Evolutionary conservation across 768 basidiomycete genomes (phyloP).

Genomic region (Favolaschia claudopus): DNA sequence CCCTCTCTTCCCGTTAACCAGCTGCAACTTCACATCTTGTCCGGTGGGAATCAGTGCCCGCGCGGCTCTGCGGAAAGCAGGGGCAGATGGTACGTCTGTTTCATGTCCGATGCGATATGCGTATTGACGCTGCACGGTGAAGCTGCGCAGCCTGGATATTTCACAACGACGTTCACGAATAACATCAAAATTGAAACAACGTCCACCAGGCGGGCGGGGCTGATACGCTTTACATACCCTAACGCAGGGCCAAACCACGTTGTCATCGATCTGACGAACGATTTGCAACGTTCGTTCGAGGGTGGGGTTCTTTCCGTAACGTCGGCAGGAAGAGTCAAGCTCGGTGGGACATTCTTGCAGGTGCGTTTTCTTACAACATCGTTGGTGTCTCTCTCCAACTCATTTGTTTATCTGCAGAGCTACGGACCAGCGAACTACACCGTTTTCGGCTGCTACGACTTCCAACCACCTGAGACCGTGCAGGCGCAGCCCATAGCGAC

Average conservation of each 20-base stretch:
- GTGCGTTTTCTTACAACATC: conserved; percentile 26
- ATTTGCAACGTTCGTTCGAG: conserved; percentile 55
- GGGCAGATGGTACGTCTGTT: conserved; percentile 47
- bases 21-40: conserved; percentile 51
- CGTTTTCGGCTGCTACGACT: conserved; percentile 57
- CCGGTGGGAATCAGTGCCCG: conserved; percentile 50
- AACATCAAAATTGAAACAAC: conserved; percentile 62
- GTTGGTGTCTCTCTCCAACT: background rate
- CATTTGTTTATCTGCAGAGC: conserved; percentile 45
- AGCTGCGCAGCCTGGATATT: conserved; percentile 58
- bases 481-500: conserved; percentile 31
- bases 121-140: background rate
- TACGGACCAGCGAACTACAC: conserved; percentile 59
- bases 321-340: conserved; percentile 43
- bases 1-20: conserved; percentile 54
- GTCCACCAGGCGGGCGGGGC: conserved; percentile 63
- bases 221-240: conserved; percentile 69
- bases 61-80: conserved; percentile 48
- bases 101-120: background rate
- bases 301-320: conserved; percentile 49
- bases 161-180: conserved; percentile 55
- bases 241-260: conserved; percentile 53
- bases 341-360: conserved; percentile 55
- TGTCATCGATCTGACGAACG: conserved; percentile 54
- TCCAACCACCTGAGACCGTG: conserved; percentile 36